Percentiles rank a stretch among this genome's conserved stretches.
These are phyloP conservation scores for Phytopythium chamaehyphon DNA, from an alignment of 352 stramenopile genomes.

Conservation along the genomic window DNA sequence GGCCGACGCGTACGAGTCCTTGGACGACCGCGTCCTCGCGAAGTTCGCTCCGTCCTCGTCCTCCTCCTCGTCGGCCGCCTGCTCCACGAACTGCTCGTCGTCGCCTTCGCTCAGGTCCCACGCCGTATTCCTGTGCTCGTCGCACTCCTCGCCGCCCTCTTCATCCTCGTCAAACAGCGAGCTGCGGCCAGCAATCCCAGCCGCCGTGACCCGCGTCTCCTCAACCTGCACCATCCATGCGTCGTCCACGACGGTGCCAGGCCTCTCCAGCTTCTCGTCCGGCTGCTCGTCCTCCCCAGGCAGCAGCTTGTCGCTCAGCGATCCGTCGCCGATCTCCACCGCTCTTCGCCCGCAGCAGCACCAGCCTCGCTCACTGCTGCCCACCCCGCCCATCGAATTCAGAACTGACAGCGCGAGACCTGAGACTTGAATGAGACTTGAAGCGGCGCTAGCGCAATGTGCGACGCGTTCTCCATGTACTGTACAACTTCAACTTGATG, in stretches of 20 bases:
- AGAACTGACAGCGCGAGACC: not conserved
- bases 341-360: conserved; percentile 37
- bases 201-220: conserved; percentile 4
- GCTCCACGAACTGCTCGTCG: conserved; percentile 23
- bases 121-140: conserved; percentile 14
- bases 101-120: conserved; percentile 12
- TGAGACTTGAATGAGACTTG: conserved; percentile 6
- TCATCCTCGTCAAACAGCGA: conserved; percentile 11
- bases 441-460: conserved; percentile 3
- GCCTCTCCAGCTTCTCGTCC: conserved; percentile 7
- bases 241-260: conserved; percentile 20
- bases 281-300: not conserved
- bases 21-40: conserved; percentile 9
- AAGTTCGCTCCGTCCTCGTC: conserved; percentile 6
- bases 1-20: conserved; percentile 30
- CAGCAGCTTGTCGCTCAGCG: conserved; percentile 55
- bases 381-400: conserved; percentile 2
- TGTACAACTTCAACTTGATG: not conserved
- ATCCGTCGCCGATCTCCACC: conserved; percentile 29
- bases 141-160: conserved; percentile 3
- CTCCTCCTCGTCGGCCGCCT: conserved; percentile 14
- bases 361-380: conserved; percentile 26
- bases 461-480: not conserved
- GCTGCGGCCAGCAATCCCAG: conserved; percentile 16
- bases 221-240: conserved; percentile 15